Base-by-base conservation (phyloP, 192 early-diverging fungal species). In the Podila minutissima region DNA sequence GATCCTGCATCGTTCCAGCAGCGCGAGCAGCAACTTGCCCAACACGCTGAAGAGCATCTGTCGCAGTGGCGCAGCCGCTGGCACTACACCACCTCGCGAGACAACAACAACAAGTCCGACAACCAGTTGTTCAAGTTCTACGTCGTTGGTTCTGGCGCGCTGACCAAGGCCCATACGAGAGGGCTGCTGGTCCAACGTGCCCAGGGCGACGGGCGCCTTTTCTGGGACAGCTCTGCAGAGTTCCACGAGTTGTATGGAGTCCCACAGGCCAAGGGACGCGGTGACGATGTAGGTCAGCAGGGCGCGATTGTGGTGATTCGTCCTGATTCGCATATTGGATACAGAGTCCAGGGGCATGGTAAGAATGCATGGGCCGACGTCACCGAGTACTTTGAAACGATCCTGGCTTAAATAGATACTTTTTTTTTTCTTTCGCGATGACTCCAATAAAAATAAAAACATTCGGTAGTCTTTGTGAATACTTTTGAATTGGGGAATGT, bases 241-340 rank as follows among this genome's bases (percentile, higher is more conserved):
- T 8, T 73, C 15, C 77, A 81, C 15, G 35, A 69, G 46, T 69
- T 66, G 41, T 81, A 81, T 31, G 77, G 77, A 8, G 67, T 81
- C 19, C 61, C 24, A 2, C 63, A 65, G 50, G 77, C 71, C 1
- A 61, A 71, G 2, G 77, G 35, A 37, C 10, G 35, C 35, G 35
- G 35, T 37, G 35, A 37, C 10, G 35, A 35, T 35, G 5, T 10
- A 37, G 35, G 9, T 37, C 35, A 37, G 1, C 10, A 37, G 4
- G 35, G 77, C 2, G 22, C 62, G 0, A 72, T 81, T 20, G 58
- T 81, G 11, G 77, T 73, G 10, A 62, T 73, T 4, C 49, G 71
- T 41, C 77, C 77, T 1, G 77, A 81, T 69, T 62, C 60, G 6
- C 37, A 81, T 48, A 67, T 67, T 65, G 77, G 67, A 3, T 81